Conservation (phyloP, 441 rosid genomes). For the Dalechampia spathulata region DNA sequence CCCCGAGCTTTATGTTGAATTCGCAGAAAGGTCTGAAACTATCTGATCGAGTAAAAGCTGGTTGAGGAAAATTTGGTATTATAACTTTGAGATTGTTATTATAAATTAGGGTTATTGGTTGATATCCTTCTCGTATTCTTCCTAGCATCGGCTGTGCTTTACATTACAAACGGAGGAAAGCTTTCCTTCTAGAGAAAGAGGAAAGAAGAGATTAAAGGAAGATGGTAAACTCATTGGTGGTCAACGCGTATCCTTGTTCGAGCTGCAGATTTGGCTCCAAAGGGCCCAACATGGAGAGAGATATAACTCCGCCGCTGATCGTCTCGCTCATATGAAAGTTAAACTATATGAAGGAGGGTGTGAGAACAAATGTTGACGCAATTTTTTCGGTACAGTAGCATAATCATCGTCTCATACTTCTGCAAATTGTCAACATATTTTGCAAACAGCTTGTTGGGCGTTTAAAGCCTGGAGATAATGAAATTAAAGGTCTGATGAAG, state of each 20-base stretch:
- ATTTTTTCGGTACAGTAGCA: slow-evolving; percentile 96
- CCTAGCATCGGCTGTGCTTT: too few species aligned
- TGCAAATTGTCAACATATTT: slow-evolving; percentile 93
- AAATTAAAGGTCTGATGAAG: slow-evolving; percentile 86
- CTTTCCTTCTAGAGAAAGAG: too few species aligned
- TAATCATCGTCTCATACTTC: slow-evolving; percentile 92
- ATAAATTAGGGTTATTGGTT: too few species aligned
- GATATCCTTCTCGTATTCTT: too few species aligned
- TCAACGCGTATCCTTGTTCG: slow-evolving; percentile 85
- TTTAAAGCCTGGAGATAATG: slow-evolving; percentile 94
- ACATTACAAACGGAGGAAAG: too few species aligned
- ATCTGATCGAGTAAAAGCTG: too few species aligned
- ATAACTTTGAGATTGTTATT: too few species aligned
- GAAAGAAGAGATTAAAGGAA: too few species aligned
- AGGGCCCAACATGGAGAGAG: slow-evolving; percentile 97
- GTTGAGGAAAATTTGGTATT: too few species aligned
- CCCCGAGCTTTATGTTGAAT: too few species aligned
- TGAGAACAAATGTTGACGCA: slow-evolving; percentile 97
- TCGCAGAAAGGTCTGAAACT: too few species aligned
- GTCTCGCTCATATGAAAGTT: slow-evolving; percentile 99
- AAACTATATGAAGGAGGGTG: slow-evolving; percentile 97
- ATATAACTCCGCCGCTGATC: slow-evolving; percentile 96
- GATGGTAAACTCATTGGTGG: slow-evolving; percentile 81
- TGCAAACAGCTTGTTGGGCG: slow-evolving; percentile 99
- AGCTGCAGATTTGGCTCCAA: slow-evolving; percentile 96